Evolutionary conservation across 2,329 filamentous ascomycete species (phyloP).

Genomic region (Clarireedia hainanense): DNA sequence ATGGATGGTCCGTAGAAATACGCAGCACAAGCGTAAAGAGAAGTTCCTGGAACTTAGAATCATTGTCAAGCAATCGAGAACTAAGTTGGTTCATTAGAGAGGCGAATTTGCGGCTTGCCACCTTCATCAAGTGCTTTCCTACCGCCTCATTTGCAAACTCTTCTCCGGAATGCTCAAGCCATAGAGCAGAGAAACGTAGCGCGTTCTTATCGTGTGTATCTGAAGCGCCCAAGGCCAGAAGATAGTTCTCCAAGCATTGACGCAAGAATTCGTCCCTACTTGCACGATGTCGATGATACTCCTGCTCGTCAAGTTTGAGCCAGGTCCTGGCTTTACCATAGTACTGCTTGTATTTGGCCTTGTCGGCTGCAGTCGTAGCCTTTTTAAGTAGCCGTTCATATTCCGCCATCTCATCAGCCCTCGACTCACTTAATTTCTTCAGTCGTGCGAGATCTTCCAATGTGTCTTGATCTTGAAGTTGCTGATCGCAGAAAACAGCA

Average conservation of each 20-base stretch:
- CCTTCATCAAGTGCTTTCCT: slow-evolving; percentile 56
- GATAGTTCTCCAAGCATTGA: slow-evolving; percentile 86
- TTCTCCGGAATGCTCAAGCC: slow-evolving; percentile 81
- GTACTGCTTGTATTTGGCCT: slow-evolving; percentile 49
- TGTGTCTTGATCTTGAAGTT: slow-evolving; percentile 78
- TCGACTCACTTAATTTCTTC: slow-evolving; percentile 69
- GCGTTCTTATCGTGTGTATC: slow-evolving; percentile 86
- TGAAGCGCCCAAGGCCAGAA: slow-evolving; percentile 74
- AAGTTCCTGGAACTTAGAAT: slow-evolving; percentile 65
- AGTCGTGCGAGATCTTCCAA: slow-evolving; percentile 79
- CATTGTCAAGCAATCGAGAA: slow-evolving; percentile 73
- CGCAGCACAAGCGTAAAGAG: slow-evolving; percentile 67
- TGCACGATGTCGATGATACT: slow-evolving; percentile 70
- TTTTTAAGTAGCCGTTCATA: slow-evolving; percentile 51
- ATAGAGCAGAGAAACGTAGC: slow-evolving; percentile 85
- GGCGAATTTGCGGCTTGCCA: slow-evolving; percentile 89
- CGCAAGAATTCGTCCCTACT: slow-evolving; percentile 78
- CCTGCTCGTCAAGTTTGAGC: slow-evolving; percentile 83
- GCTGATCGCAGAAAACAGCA: slow-evolving; percentile 88
- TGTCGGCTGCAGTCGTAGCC: slow-evolving; percentile 38
- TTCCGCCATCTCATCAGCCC: slow-evolving; percentile 70
- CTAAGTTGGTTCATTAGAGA: slow-evolving; percentile 91
- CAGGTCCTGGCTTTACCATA: slow-evolving; percentile 72
- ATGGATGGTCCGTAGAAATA: slow-evolving; percentile 89
- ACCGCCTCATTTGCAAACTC: slow-evolving; percentile 72